A percentile compares a stretch with the other conserved stretches of the same genome.
These are phyloP conservation scores for Nosema muscidifuracis DNA, from an alignment of 371 early-diverging fungal species.

Conservation along the genomic window DNA sequence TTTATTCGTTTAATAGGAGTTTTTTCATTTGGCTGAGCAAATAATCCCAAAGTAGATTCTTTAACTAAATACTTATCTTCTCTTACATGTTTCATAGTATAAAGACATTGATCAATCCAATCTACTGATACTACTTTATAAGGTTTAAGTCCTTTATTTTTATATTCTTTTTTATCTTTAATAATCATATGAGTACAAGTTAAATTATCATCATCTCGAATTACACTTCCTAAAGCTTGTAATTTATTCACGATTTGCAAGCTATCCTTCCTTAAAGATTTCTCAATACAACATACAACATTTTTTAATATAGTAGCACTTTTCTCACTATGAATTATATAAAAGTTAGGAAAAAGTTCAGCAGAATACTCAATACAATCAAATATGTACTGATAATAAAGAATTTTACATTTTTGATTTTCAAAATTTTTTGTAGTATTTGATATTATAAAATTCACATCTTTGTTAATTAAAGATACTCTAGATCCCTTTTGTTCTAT, in stretches of 20 bases:
- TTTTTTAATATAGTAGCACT: slow-evolving; percentile 36
- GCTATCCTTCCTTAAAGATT: slow-evolving; percentile 1
- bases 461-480: slow-evolving; percentile 40
- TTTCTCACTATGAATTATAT: slow-evolving; percentile 17
- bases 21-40: background rate
- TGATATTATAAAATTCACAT: slow-evolving; percentile 52
- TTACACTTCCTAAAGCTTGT: slow-evolving; percentile 39
- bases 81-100: slow-evolving; percentile 34
- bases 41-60: slow-evolving; percentile 3
- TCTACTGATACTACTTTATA: slow-evolving; percentile 34
- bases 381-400: slow-evolving; percentile 63
- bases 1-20: background rate
- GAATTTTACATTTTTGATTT: slow-evolving; percentile 32
- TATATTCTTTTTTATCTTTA: slow-evolving; percentile 32
- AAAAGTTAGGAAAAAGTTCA: slow-evolving; percentile 51
- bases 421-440: slow-evolving; percentile 11
- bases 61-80: slow-evolving; percentile 46
- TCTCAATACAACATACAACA: slow-evolving; percentile 24
- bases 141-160: background rate
- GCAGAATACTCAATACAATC: slow-evolving; percentile 55
- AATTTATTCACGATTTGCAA: slow-evolving; percentile 48
- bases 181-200: slow-evolving; percentile 54
- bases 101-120: slow-evolving; percentile 60
- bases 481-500: slow-evolving; percentile 59
- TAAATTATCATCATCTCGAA: slow-evolving; percentile 23